phyloP scores from a whole-genome alignment of 139 green algal species.

The Volvox reticuliferus region DNA sequence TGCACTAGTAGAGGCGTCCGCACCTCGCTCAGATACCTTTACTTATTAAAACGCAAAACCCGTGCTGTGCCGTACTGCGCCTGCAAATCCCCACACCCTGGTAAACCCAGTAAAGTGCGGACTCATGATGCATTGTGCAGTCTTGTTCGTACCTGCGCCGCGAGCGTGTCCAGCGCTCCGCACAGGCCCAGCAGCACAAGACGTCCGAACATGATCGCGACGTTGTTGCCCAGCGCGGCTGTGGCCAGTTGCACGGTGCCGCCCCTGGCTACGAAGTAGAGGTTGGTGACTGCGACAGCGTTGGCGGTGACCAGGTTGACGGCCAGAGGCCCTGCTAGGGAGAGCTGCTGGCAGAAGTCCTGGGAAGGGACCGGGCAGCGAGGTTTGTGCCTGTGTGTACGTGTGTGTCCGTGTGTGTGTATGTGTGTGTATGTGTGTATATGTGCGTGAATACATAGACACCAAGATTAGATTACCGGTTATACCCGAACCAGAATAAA shows the following conservation, averaged over 20 bases:
- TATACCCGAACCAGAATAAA: too few relatives aligned
- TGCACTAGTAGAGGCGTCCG: too few relatives aligned
- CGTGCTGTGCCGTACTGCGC: too few relatives aligned
- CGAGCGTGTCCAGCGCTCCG: slow-evolving; percentile 50
- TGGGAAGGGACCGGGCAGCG: not conserved
- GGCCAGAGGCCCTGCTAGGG: not conserved
- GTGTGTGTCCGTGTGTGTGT: not conserved
- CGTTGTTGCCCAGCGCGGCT: slow-evolving; percentile 47
- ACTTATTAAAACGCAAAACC: too few relatives aligned
- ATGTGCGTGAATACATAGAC: not conserved
- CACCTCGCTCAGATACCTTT: too few relatives aligned
- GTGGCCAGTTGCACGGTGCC: slow-evolving; percentile 43
- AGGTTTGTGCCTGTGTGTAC: not conserved
- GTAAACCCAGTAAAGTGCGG: too few relatives aligned
- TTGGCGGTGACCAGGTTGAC: slow-evolving; percentile 30
- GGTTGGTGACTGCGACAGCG: slow-evolving; percentile 6
- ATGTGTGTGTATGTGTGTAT: not conserved
- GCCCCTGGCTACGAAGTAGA: slow-evolving; percentile 30
- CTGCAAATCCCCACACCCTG: too few relatives aligned
- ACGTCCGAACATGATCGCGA: slow-evolving; percentile 33
- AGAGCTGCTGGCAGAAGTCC: slow-evolving; percentile 1
- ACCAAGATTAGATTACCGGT: too few relatives aligned
- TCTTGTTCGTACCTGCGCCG: slow-evolving; percentile 48
- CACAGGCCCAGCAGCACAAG: slow-evolving; percentile 50
- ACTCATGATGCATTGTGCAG: too few relatives aligned